These are phyloP conservation scores for Chytriomyces hyalinus DNA, from an alignment of 192 early-diverging fungal species.

Conservation along the genomic window DNA sequence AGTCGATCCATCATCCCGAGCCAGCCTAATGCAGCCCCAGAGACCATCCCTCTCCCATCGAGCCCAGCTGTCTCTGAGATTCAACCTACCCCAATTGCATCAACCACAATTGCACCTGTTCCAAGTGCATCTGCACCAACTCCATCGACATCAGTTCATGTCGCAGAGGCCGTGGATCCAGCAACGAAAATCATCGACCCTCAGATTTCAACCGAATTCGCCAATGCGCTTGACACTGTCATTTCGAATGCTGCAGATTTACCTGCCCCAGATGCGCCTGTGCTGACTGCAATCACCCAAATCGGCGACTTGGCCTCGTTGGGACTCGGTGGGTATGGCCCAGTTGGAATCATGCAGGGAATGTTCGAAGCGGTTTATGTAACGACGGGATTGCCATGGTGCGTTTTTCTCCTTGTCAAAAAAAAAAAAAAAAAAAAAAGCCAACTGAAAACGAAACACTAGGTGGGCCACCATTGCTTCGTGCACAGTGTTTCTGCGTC, in stretches of 20 bases:
- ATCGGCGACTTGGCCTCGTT: conserved; percentile 86
- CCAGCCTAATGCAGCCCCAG: too few species aligned
- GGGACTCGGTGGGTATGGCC: conserved; percentile 73
- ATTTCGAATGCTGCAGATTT: conserved; percentile 29
- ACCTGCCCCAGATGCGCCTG: conserved; percentile 19
- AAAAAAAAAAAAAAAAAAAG: not conserved
- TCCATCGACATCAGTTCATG: too few species aligned
- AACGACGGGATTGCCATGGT: conserved; percentile 85
- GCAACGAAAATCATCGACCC: too few species aligned
- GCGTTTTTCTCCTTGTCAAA: conserved; percentile 45
- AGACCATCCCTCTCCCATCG: too few species aligned
- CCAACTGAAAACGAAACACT: not conserved
- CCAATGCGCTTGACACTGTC: conserved; percentile 27
- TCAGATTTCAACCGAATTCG: conserved; percentile 26
- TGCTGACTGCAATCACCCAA: conserved; percentile 62
- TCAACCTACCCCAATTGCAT: too few species aligned
- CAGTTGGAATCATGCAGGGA: conserved; percentile 73
- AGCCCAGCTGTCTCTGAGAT: too few species aligned
- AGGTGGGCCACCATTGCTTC: conserved; percentile 81
- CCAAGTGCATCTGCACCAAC: too few species aligned
- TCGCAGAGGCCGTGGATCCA: too few species aligned
- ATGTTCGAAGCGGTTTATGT: conserved; percentile 81
- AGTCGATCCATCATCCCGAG: too few species aligned
- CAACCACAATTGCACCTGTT: too few species aligned
- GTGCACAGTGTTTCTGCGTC: conserved; percentile 71